phyloP scores from a whole-genome alignment of 768 basidiomycete genomes.

The Omphalotus guepiniiformis region DNA sequence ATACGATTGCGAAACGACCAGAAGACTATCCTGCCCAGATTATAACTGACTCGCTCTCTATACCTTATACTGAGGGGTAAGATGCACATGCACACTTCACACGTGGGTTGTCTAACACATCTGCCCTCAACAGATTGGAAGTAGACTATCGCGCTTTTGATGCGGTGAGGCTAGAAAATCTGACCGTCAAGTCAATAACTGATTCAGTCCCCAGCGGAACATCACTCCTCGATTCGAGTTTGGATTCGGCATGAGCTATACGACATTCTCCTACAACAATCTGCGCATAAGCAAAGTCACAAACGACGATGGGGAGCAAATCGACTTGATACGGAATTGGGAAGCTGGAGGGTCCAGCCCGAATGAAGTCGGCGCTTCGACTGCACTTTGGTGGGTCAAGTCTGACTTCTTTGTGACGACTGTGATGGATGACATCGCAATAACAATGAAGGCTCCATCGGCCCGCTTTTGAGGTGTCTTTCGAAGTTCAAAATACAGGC shows the following conservation, averaged over 20 bases:
- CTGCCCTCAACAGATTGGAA: constrained; percentile 39
- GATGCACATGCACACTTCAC: constrained; percentile 14
- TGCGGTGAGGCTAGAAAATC: constrained; percentile 36
- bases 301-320: constrained; percentile 33
- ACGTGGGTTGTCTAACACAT: constrained; percentile 24
- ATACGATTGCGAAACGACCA: constrained; percentile 62
- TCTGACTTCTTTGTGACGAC: no score
- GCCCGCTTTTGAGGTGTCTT: constrained; percentile 58
- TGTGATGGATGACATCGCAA: neutral
- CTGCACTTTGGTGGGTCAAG: constrained; percentile 54
- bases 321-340: constrained; percentile 38
- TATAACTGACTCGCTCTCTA: constrained; percentile 37
- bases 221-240: constrained; percentile 84
- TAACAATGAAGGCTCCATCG: constrained; percentile 51
- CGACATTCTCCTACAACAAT: constrained; percentile 67
- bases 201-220: constrained; percentile 40
- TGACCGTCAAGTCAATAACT: neutral
- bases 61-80: constrained; percentile 57
- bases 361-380: constrained; percentile 51
- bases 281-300: constrained; percentile 44
- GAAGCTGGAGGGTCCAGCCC: constrained; percentile 53
- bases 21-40: constrained; percentile 52
- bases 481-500: constrained; percentile 66
- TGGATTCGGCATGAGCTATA: constrained; percentile 87
- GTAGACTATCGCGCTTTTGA: constrained; percentile 78